Evolutionary conservation across 768 basidiomycete species (phyloP).

Genomic region (Leccinum arenicola): DNA sequence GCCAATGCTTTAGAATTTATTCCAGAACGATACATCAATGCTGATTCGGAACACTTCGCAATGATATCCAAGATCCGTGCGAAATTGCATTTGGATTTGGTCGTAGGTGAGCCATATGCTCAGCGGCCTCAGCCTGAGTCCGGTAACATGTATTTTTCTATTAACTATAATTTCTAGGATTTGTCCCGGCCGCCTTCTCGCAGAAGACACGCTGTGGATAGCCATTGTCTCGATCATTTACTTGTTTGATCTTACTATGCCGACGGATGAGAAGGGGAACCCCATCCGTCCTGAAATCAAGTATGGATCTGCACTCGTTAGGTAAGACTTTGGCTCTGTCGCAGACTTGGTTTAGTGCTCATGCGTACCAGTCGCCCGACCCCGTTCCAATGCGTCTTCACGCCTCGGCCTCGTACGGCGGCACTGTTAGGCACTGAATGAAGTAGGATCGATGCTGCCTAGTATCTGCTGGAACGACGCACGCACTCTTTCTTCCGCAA

Average conservation of each 20-base stretch:
- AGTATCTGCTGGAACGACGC: background rate
- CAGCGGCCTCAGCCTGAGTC: background rate
- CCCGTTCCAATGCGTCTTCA: slow-evolving; percentile 1
- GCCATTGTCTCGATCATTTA: background rate
- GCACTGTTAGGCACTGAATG: background rate
- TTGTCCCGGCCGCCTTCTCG: slow-evolving; percentile 5
- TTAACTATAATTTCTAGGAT: background rate
- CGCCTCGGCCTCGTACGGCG: background rate
- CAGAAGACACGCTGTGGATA: slow-evolving; percentile 5
- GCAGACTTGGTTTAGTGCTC: background rate
- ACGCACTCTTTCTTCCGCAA: background rate
- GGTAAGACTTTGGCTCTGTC: background rate
- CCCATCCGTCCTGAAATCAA: background rate
- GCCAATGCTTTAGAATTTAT: slow-evolving; percentile 2
- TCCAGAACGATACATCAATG: background rate
- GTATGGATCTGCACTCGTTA: background rate
- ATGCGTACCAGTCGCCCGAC: background rate
- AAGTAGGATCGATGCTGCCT: background rate
- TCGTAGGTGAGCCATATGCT: background rate
- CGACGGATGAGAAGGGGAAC: background rate
- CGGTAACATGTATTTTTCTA: background rate
- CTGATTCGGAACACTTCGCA: background rate
- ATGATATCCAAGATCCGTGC: slow-evolving; percentile 1
- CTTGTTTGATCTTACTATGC: slow-evolving; percentile 4
- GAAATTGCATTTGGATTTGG: slow-evolving; percentile 8